phyloP scores from a whole-genome alignment of 352 stramenopile genomes.

The Globisporangium canariense region DNA sequence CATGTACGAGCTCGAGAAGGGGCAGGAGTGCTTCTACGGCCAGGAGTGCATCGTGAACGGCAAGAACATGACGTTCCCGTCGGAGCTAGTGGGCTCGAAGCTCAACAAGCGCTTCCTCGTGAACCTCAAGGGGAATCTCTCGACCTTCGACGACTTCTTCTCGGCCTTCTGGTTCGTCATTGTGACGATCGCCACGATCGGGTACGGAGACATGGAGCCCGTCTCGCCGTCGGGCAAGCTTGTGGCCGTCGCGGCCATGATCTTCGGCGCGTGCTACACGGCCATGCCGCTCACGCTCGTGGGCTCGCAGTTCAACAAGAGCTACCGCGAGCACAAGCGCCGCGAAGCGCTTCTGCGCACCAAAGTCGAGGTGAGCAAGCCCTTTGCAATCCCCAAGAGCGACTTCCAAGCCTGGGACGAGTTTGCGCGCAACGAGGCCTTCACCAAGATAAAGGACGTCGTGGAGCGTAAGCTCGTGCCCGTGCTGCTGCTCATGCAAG shows the following conservation, averaged over 20 bases:
- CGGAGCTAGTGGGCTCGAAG: slow-evolving; percentile 43
- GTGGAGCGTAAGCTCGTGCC: slow-evolving; percentile 36
- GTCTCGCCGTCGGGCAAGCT: slow-evolving; percentile 64
- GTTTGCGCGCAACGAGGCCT: slow-evolving; percentile 53
- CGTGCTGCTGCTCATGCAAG: slow-evolving; percentile 43
- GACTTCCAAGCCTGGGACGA: slow-evolving; percentile 49
- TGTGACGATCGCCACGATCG: slow-evolving; percentile 67
- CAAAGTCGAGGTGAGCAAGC: slow-evolving; percentile 71
- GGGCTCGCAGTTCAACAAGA: slow-evolving; percentile 80
- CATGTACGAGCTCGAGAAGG: slow-evolving; percentile 80
- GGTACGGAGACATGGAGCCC: slow-evolving; percentile 77
- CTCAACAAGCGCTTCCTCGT: slow-evolving; percentile 71
- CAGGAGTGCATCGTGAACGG: slow-evolving; percentile 52
- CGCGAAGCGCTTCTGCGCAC: slow-evolving; percentile 65
- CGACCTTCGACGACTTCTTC: slow-evolving; percentile 78
- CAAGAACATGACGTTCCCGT: slow-evolving; percentile 57
- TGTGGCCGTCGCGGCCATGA: slow-evolving; percentile 72
- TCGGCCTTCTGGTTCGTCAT: slow-evolving; percentile 86
- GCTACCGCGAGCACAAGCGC: slow-evolving; percentile 75
- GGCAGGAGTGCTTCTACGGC: slow-evolving; percentile 74
- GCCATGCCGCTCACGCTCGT: slow-evolving; percentile 79
- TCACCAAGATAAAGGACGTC: slow-evolving; percentile 35
- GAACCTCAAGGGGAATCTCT: slow-evolving; percentile 63
- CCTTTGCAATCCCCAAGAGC: slow-evolving; percentile 33
- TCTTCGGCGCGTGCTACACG: slow-evolving; percentile 80